A percentile compares a stretch with the other conserved stretches of the same genome.
Conservation (phyloP, 192 early-diverging fungal genomes). For the Fimicolochytrium jonesii region DNA sequence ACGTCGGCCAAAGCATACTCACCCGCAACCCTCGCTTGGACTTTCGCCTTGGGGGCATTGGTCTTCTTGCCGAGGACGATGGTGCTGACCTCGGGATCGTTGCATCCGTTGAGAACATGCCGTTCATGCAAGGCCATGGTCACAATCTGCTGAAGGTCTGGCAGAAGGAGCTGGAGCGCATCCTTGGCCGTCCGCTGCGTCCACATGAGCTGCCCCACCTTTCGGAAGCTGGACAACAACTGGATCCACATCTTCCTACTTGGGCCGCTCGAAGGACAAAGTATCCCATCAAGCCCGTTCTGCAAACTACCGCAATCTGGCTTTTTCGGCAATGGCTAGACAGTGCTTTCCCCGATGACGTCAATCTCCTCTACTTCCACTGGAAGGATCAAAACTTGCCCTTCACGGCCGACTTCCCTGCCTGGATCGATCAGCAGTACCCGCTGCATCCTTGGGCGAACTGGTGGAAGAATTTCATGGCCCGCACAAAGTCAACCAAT, state of each 20-base stretch:
- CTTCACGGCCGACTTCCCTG: too few species aligned
- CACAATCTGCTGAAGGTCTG: background rate
- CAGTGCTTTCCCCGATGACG: background rate
- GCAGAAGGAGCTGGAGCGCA: conserved; percentile 1
- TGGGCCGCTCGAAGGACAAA: background rate
- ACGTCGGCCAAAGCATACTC: background rate
- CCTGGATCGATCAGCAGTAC: too few species aligned
- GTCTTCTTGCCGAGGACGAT: background rate
- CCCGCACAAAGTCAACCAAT: too few species aligned
- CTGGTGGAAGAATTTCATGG: too few species aligned
- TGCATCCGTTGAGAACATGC: background rate
- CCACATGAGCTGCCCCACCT: background rate
- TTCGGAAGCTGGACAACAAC: background rate
- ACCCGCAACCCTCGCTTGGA: background rate
- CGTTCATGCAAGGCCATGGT: background rate
- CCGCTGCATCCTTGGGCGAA: too few species aligned
- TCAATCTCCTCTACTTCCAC: background rate
- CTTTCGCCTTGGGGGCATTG: background rate
- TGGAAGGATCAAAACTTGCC: too few species aligned
- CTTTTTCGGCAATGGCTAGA: conserved; percentile 7
- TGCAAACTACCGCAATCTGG: background rate
- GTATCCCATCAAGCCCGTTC: conserved; percentile 5
- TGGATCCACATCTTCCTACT: conserved; percentile 3
- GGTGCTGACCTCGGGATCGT: background rate
- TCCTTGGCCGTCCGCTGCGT: background rate